Percentiles rank a stretch among this genome's conserved stretches.
Conservation (phyloP, 2,329 filamentous ascomycete genomes). For the Mycogone perniciosa region DNA sequence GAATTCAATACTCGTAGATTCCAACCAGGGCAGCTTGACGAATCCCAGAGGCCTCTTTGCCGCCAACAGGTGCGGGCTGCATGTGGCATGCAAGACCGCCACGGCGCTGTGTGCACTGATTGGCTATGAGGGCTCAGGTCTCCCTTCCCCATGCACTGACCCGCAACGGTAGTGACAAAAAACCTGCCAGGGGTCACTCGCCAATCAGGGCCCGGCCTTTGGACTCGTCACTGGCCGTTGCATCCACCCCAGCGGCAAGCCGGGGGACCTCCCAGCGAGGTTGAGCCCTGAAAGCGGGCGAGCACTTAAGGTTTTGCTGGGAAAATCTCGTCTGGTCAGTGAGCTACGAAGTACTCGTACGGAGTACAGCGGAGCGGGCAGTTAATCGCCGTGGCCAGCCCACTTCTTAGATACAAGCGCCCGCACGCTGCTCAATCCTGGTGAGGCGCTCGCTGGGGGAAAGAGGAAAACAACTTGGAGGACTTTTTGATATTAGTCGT, state of each 20-base stretch:
- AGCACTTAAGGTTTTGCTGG: not conserved
- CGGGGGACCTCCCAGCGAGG: not conserved
- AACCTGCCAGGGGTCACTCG: not conserved
- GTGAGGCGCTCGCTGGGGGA: too few species aligned
- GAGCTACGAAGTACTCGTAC: too few species aligned
- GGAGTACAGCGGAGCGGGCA: too few species aligned
- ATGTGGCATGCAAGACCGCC: not conserved
- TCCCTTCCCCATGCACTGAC: not conserved
- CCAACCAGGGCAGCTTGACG: slow-evolving; percentile 12
- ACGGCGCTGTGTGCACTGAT: not conserved
- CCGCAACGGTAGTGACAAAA: not conserved
- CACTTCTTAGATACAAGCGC: too few species aligned
- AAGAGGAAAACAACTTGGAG: too few species aligned
- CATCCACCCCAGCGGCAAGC: not conserved
- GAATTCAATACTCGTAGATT: not conserved
- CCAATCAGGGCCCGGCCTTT: not conserved
- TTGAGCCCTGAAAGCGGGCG: not conserved
- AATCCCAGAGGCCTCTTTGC: slow-evolving; percentile 34
- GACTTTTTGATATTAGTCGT: too few species aligned
- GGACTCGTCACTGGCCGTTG: not conserved
- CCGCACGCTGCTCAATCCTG: too few species aligned
- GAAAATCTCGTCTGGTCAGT: too few species aligned
- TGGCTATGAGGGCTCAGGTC: not conserved
- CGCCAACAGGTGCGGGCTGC: slow-evolving; percentile 26
- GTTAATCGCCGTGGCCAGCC: too few species aligned